phyloP scores from a whole-genome alignment of 345 rosid genomes.

The Pseudoturritis turrita region DNA sequence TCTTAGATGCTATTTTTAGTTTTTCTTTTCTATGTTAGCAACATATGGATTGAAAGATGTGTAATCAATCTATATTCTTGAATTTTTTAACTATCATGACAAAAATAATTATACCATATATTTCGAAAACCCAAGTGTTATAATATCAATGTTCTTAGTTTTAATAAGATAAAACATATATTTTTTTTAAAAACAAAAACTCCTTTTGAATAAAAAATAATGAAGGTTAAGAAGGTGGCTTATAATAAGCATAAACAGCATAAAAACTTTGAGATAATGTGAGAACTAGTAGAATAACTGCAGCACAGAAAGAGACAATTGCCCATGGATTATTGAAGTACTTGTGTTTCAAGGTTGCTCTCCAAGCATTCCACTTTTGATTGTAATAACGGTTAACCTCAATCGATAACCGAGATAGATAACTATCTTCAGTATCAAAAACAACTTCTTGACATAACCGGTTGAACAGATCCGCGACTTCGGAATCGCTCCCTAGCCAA shows the following conservation, averaged over 20 bases:
- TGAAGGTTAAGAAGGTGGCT: slow-evolving; percentile 38
- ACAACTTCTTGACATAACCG: slow-evolving; percentile 83
- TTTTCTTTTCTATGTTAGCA: not conserved
- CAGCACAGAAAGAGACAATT: slow-evolving; percentile 64
- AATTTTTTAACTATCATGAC: not conserved
- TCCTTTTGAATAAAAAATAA: not conserved
- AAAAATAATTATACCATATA: not conserved
- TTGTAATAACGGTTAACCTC: slow-evolving; percentile 64
- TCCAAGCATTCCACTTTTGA: slow-evolving; percentile 86
- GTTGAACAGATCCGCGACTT: slow-evolving; percentile 87
- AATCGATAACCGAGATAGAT: slow-evolving; percentile 54
- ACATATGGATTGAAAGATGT: not conserved
- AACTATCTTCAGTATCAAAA: slow-evolving; percentile 66
- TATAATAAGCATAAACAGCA: slow-evolving; percentile 62
- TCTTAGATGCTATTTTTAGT: not conserved
- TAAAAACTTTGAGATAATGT: slow-evolving; percentile 74
- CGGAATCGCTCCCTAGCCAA: slow-evolving; percentile 84
- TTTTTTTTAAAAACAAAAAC: not conserved
- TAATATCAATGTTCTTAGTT: not conserved
- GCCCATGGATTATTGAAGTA: slow-evolving; percentile 90
- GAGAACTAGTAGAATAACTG: slow-evolving; percentile 56
- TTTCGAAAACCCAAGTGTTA: not conserved
- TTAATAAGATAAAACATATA: not conserved
- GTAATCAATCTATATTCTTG: not conserved
- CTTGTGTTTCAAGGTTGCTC: slow-evolving; percentile 67